Evolutionary conservation across 2,329 filamentous ascomycete species (phyloP).

Genomic region (Macroventuria anomochaeta): DNA sequence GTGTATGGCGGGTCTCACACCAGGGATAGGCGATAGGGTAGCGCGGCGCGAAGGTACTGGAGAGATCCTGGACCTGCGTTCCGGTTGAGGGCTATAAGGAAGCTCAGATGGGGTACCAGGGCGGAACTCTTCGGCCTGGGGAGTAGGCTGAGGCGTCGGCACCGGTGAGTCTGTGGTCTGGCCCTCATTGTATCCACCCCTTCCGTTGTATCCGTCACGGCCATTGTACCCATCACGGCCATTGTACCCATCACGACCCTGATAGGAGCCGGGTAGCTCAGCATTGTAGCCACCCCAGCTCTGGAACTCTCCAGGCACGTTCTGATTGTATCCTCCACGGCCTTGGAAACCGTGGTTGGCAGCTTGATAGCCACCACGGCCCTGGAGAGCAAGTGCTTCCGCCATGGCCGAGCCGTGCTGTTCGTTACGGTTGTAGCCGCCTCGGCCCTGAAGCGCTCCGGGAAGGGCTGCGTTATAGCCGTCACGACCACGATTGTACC

Average conservation of each 20-base stretch:
- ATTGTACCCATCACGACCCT: conserved; percentile 48
- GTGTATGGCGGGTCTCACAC: conserved; percentile 44
- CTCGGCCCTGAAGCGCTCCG: conserved; percentile 39
- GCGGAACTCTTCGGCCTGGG: conserved; percentile 36
- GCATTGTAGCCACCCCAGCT: conserved; percentile 43
- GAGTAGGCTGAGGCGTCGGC: conserved; percentile 32
- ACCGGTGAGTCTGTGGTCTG: conserved; percentile 41
- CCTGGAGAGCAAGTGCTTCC: conserved; percentile 30
- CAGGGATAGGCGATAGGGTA: conserved; percentile 48
- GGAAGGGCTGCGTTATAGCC: conserved; percentile 45
- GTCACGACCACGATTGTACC: conserved; percentile 45
- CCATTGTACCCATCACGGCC: conserved; percentile 46
- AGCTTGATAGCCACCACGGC: conserved; percentile 24
- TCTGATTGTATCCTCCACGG: conserved; percentile 42
- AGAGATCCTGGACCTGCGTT: conserved; percentile 28
- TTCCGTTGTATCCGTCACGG: conserved; percentile 42
- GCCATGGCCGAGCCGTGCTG: conserved; percentile 24
- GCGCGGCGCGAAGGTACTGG: conserved; percentile 43
- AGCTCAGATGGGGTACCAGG: conserved; percentile 42
- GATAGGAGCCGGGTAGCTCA: conserved; percentile 37
- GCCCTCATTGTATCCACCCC: conserved; percentile 42
- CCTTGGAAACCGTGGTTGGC: conserved; percentile 34
- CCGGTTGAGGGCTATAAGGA: conserved; percentile 38
- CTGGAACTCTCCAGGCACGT: conserved; percentile 41
- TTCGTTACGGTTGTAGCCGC: conserved; percentile 37